Evolutionary conservation across 257 asterid genomes (phyloP), one percentile per base, ranked within the genome.

Genomic region (Dorcoceras hygrometricum): DNA sequence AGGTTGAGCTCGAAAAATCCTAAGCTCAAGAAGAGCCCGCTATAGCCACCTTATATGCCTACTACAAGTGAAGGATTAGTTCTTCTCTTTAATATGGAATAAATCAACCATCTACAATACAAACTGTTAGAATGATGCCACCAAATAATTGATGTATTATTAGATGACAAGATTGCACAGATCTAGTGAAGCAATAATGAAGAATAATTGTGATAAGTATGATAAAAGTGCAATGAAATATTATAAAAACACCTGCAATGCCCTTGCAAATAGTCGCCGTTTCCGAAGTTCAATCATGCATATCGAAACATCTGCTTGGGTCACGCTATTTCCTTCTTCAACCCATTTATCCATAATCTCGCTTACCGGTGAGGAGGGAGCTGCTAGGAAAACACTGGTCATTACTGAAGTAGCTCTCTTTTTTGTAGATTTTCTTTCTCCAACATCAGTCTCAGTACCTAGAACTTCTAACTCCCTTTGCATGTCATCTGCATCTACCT

Each of bases 241-340:
- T 5, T 46, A 60, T 2, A 53, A 65, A 50, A 51, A n/a, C 74
- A 91, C 98, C 96, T 91, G 89, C 76, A 89, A 75, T 67, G 96
- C 95, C 80, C 75, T 86, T 59, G 60, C 67, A 57, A 34, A 85
- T 79, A 87, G 48, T 50, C 63, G 70, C 6, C 91, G 74, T 57
- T 61, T 85, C 59, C 90, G 82, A 65, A 89, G 83, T 57, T 46
- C 54, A 64, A 71, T 71, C 75, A 78, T 75, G 31, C 84, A 67
- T 48, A 58, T 4, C 29, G 72, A 10, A 66, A 74, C 78, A 48
- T 77, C 89, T 20, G 80, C 16, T 14, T 73, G 75, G 62, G 83
- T 85, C 68, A 91, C 75, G 65, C 83, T 82, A 66, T 85, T 85
- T 67, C 96, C 96, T 71, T 84, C 81, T 70, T 77, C 75, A 57